phyloP scores from a whole-genome alignment of 2,329 filamentous ascomycete species.

The Curvularia eragrostidis region DNA sequence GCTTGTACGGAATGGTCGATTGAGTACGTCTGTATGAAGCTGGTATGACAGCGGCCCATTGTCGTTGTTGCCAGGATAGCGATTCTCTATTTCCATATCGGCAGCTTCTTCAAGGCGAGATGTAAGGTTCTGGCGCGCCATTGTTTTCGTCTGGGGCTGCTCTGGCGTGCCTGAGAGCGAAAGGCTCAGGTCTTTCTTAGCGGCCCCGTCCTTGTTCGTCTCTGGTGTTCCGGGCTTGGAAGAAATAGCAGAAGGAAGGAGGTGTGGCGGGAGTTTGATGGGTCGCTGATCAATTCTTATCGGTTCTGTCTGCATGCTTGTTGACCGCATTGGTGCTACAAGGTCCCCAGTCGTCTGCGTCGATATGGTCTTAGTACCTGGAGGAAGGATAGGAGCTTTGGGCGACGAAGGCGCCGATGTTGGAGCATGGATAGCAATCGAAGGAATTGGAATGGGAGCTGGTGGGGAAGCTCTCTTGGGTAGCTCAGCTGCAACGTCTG shows the following conservation, averaged over 20 bases:
- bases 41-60: slow-evolving; percentile 71
- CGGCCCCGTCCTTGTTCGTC: slow-evolving; percentile 13
- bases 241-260: slow-evolving; percentile 79
- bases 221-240: slow-evolving; percentile 57
- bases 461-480: slow-evolving; percentile 41
- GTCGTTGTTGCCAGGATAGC: slow-evolving; percentile 81
- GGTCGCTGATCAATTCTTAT: slow-evolving; percentile 83
- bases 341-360: slow-evolving; percentile 74
- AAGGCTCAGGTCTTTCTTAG: slow-evolving; percentile 27
- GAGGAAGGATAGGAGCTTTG: slow-evolving; percentile 76
- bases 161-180: slow-evolving; percentile 18
- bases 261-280: slow-evolving; percentile 74
- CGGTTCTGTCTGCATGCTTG: slow-evolving; percentile 83
- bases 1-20: slow-evolving; percentile 76
- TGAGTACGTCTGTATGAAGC: slow-evolving; percentile 63
- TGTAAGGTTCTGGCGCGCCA: slow-evolving; percentile 41
- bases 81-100: slow-evolving; percentile 60
- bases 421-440: slow-evolving; percentile 90
- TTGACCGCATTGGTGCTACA: slow-evolving; percentile 58
- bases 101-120: slow-evolving; percentile 39
- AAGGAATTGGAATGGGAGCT: slow-evolving; percentile 68
- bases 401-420: slow-evolving; percentile 80
- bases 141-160: slow-evolving; percentile 23
- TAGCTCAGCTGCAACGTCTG: slow-evolving; percentile 37
- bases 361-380: slow-evolving; percentile 78